Evolutionary conservation across 495 filamentous ascomycete genomes (phyloP), one percentile per base, ranked within the genome.

Genomic region (Xylaria bambusicola): DNA sequence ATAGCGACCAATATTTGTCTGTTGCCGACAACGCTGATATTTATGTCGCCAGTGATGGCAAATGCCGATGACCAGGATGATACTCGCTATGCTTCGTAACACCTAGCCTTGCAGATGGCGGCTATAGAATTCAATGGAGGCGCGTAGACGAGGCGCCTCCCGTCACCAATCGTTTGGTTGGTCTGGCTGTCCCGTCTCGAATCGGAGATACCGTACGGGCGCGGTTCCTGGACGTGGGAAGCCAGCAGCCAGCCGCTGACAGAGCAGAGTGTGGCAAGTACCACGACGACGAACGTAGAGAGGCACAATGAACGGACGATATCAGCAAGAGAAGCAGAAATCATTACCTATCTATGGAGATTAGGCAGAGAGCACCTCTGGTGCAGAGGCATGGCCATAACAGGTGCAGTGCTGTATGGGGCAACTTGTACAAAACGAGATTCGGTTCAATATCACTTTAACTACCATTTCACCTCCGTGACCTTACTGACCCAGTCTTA

Each of bases 341-440:
- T 38, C 12, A 38, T 15, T 7, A 15, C n/a, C n/a, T 38, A 15
- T n/a, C 38, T 41, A 41, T 10, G 50, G 15, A n/a, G 35, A 18
- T 5, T 20, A 27, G 21, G 23, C 35, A n/a, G n/a, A n/a, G n/a
- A n/a, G n/a, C n/a, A n/a, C n/a, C n/a, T n/a, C n/a, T n/a, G n/a
- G n/a, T n/a, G n/a, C n/a, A n/a, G n/a, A 20, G 36, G 23, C 36
- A 26, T 15, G 50, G 18, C 3, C 18, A 36, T 13, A 53, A 26
- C 36, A 29, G 17, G 18, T 27, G 23, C 21, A 40, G 33, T 38
- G 36, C 36, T 38, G 50, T 27, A 53, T 36, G 33, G 50, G 23
- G 50, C 21, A 41, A 53, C 50, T 53, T 53, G 50, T 31, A 54
- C 52, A 17, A 21, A 54, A 54, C 36, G 52, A 54, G 52, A 54